Percentiles rank a stretch among this genome's conserved stretches.
Evolutionary conservation across 2,329 filamentous ascomycete species (phyloP).

Genomic region (Exophiala mesophila): DNA sequence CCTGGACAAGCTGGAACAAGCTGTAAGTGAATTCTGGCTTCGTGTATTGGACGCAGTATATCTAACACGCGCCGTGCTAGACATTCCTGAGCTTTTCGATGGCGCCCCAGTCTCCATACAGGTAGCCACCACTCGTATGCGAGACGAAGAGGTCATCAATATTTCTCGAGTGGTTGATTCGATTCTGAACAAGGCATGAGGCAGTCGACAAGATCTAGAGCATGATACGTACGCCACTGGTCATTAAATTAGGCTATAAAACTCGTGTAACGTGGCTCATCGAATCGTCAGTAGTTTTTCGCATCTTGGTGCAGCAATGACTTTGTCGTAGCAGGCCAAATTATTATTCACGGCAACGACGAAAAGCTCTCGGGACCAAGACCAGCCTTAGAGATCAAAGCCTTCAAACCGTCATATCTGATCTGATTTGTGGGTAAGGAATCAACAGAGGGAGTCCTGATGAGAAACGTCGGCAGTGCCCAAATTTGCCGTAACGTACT

Average conservation of each 20-base stretch:
- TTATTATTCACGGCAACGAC: too few relatives aligned
- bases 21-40: conserved; percentile 22
- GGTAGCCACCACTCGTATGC: conserved; percentile 28
- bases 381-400: conserved; percentile 14
- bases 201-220: too few relatives aligned
- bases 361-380: conserved; percentile 6
- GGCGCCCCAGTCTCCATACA: conserved; percentile 30
- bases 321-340: too few relatives aligned
- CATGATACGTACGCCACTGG: too few relatives aligned
- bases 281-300: too few relatives aligned
- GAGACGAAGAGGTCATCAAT: conserved; percentile 30
- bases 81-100: conserved; percentile 27
- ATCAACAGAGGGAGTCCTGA: neutral
- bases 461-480: conserved; percentile 13
- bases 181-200: too few relatives aligned
- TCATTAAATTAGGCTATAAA: too few relatives aligned
- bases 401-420: conserved; percentile 17
- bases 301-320: too few relatives aligned
- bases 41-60: neutral
- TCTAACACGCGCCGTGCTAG: conserved; percentile 4
- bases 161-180: conserved; percentile 28
- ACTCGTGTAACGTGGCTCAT: too few relatives aligned
- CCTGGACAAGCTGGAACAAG: conserved; percentile 15
- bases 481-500: conserved; percentile 15
- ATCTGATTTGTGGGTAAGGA: neutral